Evolutionary conservation across 2,329 filamentous ascomycete species (phyloP).

Genomic region (Ascochyta viciae-villosae): DNA sequence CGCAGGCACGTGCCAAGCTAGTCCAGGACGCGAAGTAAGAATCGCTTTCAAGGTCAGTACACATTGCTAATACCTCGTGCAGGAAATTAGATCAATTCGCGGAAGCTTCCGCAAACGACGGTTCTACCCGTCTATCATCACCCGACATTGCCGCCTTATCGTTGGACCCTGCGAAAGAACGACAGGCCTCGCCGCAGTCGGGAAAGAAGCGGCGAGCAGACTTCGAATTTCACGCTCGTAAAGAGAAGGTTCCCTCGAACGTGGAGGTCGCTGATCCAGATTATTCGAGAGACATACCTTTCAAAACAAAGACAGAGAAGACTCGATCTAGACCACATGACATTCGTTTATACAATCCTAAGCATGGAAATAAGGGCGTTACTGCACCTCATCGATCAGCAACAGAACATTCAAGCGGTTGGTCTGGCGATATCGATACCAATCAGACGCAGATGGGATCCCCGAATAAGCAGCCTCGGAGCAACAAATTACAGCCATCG

Average conservation of each 20-base stretch:
- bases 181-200: slow-evolving; percentile 31
- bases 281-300: slow-evolving; percentile 31
- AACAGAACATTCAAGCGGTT: slow-evolving; percentile 34
- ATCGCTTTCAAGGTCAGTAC: neutral
- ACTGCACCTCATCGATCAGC: slow-evolving; percentile 28
- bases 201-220: slow-evolving; percentile 42
- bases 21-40: slow-evolving; percentile 30
- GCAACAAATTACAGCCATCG: slow-evolving; percentile 16
- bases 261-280: slow-evolving; percentile 37
- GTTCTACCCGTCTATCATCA: slow-evolving; percentile 22
- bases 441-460: slow-evolving; percentile 14
- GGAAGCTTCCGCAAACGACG: slow-evolving; percentile 36
- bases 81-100: slow-evolving; percentile 35
- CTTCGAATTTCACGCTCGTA: slow-evolving; percentile 31
- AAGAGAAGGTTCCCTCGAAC: slow-evolving; percentile 33
- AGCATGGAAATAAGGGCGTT: slow-evolving; percentile 21
- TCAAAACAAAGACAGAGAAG: slow-evolving; percentile 24
- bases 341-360: slow-evolving; percentile 32
- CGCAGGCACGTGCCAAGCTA: slow-evolving; percentile 32
- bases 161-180: slow-evolving; percentile 31
- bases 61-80: slow-evolving; percentile 12
- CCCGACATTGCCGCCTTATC: slow-evolving; percentile 41
- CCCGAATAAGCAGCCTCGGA: slow-evolving; percentile 22
- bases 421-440: slow-evolving; percentile 12
- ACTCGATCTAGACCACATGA: slow-evolving; percentile 26